Conservation (phyloP, 768 basidiomycete genomes). For the Naematelia aurantialba region DNA sequence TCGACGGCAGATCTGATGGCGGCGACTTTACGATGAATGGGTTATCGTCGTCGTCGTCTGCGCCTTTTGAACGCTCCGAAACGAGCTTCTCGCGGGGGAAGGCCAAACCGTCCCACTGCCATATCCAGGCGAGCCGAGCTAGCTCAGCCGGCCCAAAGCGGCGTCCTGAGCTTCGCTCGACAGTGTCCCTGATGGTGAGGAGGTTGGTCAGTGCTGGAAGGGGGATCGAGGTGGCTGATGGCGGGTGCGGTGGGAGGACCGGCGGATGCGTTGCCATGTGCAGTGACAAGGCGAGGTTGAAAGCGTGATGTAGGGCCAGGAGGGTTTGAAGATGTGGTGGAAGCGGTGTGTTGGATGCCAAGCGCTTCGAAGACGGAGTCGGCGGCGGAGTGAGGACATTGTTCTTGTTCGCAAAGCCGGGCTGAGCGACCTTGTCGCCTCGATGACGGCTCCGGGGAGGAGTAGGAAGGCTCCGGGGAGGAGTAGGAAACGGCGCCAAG, state of each 20-base stretch:
- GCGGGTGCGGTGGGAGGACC: conserved; percentile 43
- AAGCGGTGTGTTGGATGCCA: conserved; percentile 11
- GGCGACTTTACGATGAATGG: conserved; percentile 33
- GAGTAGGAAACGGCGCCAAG: conserved; percentile 45
- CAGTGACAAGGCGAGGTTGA: conserved; percentile 46
- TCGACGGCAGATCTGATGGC: neutral
- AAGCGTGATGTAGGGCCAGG: conserved; percentile 39
- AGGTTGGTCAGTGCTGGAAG: conserved; percentile 43
- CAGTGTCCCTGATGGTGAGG: conserved; percentile 37
- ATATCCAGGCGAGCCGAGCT: conserved; percentile 44
- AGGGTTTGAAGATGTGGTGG: conserved; percentile 47
- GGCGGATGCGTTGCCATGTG: conserved; percentile 45
- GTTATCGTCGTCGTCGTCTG: conserved; percentile 29
- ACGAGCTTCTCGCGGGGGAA: conserved; percentile 24
- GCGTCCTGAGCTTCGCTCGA: conserved; percentile 39
- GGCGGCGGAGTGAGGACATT: conserved; percentile 4
- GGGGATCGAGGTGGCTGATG: conserved; percentile 24
- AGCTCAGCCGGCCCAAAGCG: conserved; percentile 45
- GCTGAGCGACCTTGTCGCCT: conserved; percentile 10
- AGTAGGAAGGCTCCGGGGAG: conserved; percentile 33
- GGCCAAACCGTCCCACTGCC: conserved; percentile 42
- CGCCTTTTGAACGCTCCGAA: conserved; percentile 10
- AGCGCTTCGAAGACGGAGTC: conserved; percentile 4
- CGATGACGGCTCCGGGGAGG: conserved; percentile 34
- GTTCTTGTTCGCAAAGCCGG: neutral